Evolutionary conservation across 164 flowering plant species (phyloP).

Genomic region (Malania oleifera): DNA sequence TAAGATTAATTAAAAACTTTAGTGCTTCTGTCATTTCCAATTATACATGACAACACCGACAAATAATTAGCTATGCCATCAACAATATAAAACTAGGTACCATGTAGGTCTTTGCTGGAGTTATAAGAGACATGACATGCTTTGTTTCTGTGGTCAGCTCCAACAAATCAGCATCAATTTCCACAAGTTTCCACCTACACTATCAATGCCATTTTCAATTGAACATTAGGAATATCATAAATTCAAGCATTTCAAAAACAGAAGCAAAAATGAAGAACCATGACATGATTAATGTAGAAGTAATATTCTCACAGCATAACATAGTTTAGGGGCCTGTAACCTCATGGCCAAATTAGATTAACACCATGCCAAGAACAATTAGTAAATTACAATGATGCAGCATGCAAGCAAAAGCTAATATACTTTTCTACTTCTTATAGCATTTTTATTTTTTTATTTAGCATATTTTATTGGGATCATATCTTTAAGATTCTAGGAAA

Average conservation of each 20-base stretch:
- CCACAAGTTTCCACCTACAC: conserved; percentile 94
- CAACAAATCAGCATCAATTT: conserved; percentile 83
- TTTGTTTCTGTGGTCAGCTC: conserved; percentile 57
- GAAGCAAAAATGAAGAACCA: not conserved
- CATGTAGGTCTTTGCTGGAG: conserved; percentile 97
- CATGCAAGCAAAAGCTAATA: too few relatives aligned
- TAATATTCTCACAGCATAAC: conserved; percentile 2
- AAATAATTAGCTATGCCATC: not conserved
- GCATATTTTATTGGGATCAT: too few relatives aligned
- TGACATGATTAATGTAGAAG: too few relatives aligned
- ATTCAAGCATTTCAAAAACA: not conserved
- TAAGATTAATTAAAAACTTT: not conserved
- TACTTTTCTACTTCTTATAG: too few relatives aligned
- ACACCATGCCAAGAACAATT: too few relatives aligned
- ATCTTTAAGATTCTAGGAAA: too few relatives aligned
- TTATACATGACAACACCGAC: not conserved
- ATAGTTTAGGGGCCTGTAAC: too few relatives aligned
- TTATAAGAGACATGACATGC: conserved; percentile 83
- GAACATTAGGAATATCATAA: conserved; percentile 1
- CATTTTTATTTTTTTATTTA: too few relatives aligned
- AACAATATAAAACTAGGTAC: conserved; percentile 21
- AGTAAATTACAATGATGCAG: too few relatives aligned
- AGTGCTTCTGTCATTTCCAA: not conserved
- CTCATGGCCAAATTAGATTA: too few relatives aligned
- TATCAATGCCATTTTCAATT: conserved; percentile 3